Evolutionary conservation across 2,329 filamentous ascomycete genomes (phyloP).

Genomic region (Geosmithia morbida): DNA sequence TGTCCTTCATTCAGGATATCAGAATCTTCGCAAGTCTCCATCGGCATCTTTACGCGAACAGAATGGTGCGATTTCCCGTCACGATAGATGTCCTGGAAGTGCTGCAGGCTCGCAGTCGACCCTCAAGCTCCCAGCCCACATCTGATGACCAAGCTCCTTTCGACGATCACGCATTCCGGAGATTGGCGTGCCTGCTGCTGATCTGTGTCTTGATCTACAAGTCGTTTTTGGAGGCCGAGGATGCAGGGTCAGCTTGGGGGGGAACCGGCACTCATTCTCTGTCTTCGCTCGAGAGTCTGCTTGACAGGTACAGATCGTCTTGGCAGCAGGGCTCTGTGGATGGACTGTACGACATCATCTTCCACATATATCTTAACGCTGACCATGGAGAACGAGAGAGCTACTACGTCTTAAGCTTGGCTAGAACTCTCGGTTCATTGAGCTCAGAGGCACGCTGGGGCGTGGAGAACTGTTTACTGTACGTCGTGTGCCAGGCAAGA

Average conservation of each 20-base stretch:
- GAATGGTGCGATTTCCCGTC: not conserved
- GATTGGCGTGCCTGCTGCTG: slow-evolving; percentile 1
- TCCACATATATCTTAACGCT: not conserved
- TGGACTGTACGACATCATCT: not conserved
- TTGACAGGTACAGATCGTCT: not conserved
- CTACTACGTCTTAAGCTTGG: slow-evolving; percentile 1
- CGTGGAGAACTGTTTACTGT: slow-evolving; percentile 2
- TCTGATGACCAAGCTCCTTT: not conserved
- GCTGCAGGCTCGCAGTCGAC: not conserved
- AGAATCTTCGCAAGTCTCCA: slow-evolving; percentile 1
- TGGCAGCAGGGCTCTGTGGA: slow-evolving; percentile 1
- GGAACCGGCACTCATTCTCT: not conserved
- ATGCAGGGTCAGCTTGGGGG: not conserved
- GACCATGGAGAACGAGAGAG: not conserved
- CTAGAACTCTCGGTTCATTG: not conserved
- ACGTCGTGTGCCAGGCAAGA: not conserved
- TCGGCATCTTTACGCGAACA: not conserved
- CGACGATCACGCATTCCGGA: not conserved
- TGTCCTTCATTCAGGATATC: slow-evolving; percentile 2
- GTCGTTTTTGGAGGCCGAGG: not conserved
- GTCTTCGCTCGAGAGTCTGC: not conserved
- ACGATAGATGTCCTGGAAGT: not conserved
- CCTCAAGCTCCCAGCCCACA: not conserved
- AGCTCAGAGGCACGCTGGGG: slow-evolving; percentile 1
- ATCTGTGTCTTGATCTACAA: slow-evolving; percentile 1